Base-by-base conservation (phyloP, 1,284 basidiomycete genomes). In the Boletellus deceptivus region DNA sequence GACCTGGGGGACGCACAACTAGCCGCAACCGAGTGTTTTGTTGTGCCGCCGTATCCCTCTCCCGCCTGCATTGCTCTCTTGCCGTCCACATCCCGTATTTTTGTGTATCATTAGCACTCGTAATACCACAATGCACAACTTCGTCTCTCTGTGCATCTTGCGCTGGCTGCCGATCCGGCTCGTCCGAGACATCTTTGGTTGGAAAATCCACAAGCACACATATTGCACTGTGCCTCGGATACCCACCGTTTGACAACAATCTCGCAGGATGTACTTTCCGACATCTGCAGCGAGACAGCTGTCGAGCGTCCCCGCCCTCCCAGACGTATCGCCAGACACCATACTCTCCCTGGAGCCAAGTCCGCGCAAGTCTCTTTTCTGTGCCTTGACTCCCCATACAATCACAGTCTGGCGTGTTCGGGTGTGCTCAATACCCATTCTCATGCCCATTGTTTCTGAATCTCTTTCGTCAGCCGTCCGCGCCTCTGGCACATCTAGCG, bases 391-490 rank as follows among this genome's bases (percentile, higher is more conserved):
- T 6, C 77, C 75, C 57, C 80, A 76, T 60, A 79, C 81, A 5
- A 67, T 95, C 31, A 76, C 85, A 3, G 75, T 93, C 35, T 95
- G 92, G 92, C 82, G 87, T 67, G 86, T 91, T 53, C 78, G 91
- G 68, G 92, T 94, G 69, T 62, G 88, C 79, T 38, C 24, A 39
- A 44, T 29, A 38, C 41, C 25, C 29, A 48, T 14, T 14, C 20
- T 9, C 35, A 22, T n/a, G 4, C 17, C n/a, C 42, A 31, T 50
- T 0, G 8, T 41, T 37, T 41, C 53, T 55, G 25, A 59, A 31
- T 27, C 14, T 17, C 35, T 17, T 47, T 42, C 24, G n/a, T 20
- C 62, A 95, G 92, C 93, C 93, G 1, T 83, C 87, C 25, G 84
- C 87, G 20, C 76, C 90, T 11, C 72, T 95, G 55, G 84, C 90